Evolutionary conservation across 805 yeast species (phyloP), one percentile per base, ranked within the genome.

Genomic region (Grigorovia transvaalensis): DNA sequence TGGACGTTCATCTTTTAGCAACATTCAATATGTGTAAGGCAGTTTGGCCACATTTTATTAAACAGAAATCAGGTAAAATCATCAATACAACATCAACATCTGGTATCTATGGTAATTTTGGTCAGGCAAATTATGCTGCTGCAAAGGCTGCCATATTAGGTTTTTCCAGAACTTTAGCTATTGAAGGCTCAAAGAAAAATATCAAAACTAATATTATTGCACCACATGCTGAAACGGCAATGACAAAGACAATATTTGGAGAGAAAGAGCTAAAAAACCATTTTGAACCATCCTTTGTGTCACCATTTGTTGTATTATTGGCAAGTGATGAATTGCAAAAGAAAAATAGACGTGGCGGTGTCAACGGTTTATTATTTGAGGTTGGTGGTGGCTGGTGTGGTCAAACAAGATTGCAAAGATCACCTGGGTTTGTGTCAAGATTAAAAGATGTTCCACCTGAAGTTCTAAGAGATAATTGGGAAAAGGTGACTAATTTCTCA

Each of bases 351-450:
- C 73, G 75, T 35, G 53, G 53, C 15, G 75, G 76, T 45, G 79
- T 79, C 35, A 80, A 83, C 47, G 98, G 97, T 52, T 84, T 84
- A 67, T 71, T 85, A 55, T 91, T 83, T 67, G 99, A 91, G 75
- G 84, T 82, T 59, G 99, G 98, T 59, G 96, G 93, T 53, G 98
- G 96, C 45, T 91, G 97, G 96, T 75, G 87, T 60, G 97, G 96
- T 62, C 80, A 81, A 69, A 90, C 96, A 44, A 80, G 97, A 74
- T 90, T 93, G 91, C 95, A 91, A 73, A 81, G 96, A 67, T 84
- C 95, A 51, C 81, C 82, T 56, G 98, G 99, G 59, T 84, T 78
- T 46, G 85, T 85, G 15, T 76, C 80, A 41, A 79, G 76, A 54
- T 61, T 58, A 27, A 59, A 60, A 45, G 56, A 61, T 15, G 60